Percentiles rank a stretch among this genome's conserved stretches.
Evolutionary conservation across 495 filamentous ascomycete species (phyloP).

Genomic region (Chaetomium cochliodes): DNA sequence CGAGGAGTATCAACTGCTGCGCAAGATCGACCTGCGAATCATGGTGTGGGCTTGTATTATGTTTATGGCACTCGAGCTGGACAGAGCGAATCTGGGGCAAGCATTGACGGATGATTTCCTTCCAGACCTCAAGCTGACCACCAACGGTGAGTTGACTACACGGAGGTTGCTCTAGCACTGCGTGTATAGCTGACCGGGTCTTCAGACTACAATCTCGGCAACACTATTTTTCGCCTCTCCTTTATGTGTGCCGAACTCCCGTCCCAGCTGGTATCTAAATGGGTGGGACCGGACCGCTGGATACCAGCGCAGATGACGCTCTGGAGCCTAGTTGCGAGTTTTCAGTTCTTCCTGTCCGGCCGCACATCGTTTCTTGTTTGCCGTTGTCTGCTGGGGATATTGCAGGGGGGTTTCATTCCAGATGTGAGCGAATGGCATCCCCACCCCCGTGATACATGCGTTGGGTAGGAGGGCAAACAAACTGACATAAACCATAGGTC

Average conservation of each 20-base stretch:
- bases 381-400: slow-evolving; percentile 65
- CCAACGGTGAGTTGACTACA: slow-evolving; percentile 33
- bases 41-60: slow-evolving; percentile 68
- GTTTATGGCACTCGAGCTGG: slow-evolving; percentile 81
- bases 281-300: slow-evolving; percentile 79
- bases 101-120: slow-evolving; percentile 45
- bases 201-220: slow-evolving; percentile 69
- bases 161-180: neutral
- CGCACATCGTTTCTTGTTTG: slow-evolving; percentile 61
- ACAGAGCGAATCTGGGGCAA: slow-evolving; percentile 63
- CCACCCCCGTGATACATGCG: neutral
- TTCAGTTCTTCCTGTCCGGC: slow-evolving; percentile 64
- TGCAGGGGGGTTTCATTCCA: slow-evolving; percentile 72
- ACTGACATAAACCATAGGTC: slow-evolving; percentile 23
- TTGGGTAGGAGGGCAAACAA: neutral
- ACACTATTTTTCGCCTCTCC: slow-evolving; percentile 67
- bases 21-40: slow-evolving; percentile 45
- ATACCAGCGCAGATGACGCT: slow-evolving; percentile 78
- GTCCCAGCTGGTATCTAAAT: slow-evolving; percentile 73
- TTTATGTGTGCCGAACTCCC: slow-evolving; percentile 74
- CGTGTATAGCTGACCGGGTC: neutral
- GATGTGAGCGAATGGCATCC: slow-evolving; percentile 33
- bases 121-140: slow-evolving; percentile 36
- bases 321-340: slow-evolving; percentile 70
- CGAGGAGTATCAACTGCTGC: slow-evolving; percentile 40